Evolutionary conservation across 192 early-diverging fungal species (phyloP).

Genomic region (Backusella sp.): DNA sequence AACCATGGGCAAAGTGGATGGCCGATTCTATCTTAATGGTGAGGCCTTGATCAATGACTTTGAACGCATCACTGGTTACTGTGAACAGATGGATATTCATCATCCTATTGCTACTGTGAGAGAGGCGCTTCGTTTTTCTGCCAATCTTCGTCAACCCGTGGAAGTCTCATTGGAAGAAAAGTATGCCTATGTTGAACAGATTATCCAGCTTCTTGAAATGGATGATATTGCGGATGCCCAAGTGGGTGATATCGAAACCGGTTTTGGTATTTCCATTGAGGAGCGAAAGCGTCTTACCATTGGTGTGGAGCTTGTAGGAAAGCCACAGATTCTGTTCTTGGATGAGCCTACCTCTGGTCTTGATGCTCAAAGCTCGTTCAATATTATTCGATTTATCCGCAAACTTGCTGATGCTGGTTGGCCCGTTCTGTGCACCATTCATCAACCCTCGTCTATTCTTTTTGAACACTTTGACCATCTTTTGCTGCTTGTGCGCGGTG

Average conservation of each 20-base stretch:
- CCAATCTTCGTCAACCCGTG: constrained; percentile 67
- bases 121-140: constrained; percentile 78
- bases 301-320: constrained; percentile 79
- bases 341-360: constrained; percentile 90
- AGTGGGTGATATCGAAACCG: constrained; percentile 67
- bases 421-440: constrained; percentile 80
- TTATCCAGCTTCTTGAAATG: constrained; percentile 73
- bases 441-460: constrained; percentile 78
- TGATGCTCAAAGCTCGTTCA: constrained; percentile 74
- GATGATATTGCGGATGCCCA: constrained; percentile 69
- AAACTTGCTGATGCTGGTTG: constrained; percentile 61
- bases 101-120: constrained; percentile 72
- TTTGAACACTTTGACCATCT: constrained; percentile 87
- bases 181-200: constrained; percentile 69
- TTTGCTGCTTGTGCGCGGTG: constrained; percentile 75
- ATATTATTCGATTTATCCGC: constrained; percentile 74
- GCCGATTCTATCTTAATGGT: constrained; percentile 66
- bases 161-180: constrained; percentile 61
- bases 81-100: constrained; percentile 85
- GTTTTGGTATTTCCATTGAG: constrained; percentile 82
- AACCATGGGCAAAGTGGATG: constrained; percentile 62
- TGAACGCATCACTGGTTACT: constrained; percentile 73
- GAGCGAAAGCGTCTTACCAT: constrained; percentile 88
- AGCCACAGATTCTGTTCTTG: constrained; percentile 78
- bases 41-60: constrained; percentile 59